Percentiles rank a stretch among this genome's conserved stretches.
Evolutionary conservation across 495 filamentous ascomycete genomes (phyloP).

Genomic region (Monascus purpureus): DNA sequence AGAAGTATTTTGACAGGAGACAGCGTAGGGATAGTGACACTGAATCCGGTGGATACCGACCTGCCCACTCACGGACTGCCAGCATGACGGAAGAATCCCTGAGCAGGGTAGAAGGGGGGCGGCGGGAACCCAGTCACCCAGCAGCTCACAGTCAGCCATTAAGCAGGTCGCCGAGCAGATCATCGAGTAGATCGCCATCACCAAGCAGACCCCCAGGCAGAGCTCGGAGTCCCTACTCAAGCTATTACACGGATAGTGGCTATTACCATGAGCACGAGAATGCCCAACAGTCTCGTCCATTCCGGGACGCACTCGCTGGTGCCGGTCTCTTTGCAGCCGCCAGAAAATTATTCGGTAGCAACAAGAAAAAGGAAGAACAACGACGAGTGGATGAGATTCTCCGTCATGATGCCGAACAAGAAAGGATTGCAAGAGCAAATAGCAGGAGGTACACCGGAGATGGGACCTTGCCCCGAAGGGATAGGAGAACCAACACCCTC

Average conservation of each 20-base stretch:
- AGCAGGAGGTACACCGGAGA: slow-evolving; percentile 45
- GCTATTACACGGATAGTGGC: slow-evolving; percentile 28
- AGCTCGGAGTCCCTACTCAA: slow-evolving; percentile 26
- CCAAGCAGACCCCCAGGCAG: slow-evolving; percentile 20
- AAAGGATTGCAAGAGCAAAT: slow-evolving; percentile 39
- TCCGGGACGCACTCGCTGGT: slow-evolving; percentile 50
- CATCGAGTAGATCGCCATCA: too few species aligned
- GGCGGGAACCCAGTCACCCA: slow-evolving; percentile 23
- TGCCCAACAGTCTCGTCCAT: slow-evolving; percentile 28
- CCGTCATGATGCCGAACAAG: slow-evolving; percentile 43
- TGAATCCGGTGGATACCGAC: slow-evolving; percentile 35
- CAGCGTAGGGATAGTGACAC: slow-evolving; percentile 40
- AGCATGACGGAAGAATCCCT: slow-evolving; percentile 31
- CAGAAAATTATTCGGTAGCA: slow-evolving; percentile 49
- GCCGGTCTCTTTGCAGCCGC: slow-evolving; percentile 51
- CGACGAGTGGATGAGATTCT: slow-evolving; percentile 47
- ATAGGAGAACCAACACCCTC: slow-evolving; percentile 33
- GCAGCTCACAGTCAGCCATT: slow-evolving; percentile 29
- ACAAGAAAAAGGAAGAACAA: slow-evolving; percentile 48
- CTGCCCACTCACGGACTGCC: slow-evolving; percentile 25
- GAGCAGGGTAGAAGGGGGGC: slow-evolving; percentile 29
- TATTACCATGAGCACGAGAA: slow-evolving; percentile 21
- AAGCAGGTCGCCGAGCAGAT: slow-evolving; percentile 15
- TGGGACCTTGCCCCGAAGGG: slow-evolving; percentile 42
- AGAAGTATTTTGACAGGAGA: slow-evolving; percentile 48